phyloP scores from a whole-genome alignment of 2,329 filamentous ascomycete species.

The Colletotrichum australisinense region DNA sequence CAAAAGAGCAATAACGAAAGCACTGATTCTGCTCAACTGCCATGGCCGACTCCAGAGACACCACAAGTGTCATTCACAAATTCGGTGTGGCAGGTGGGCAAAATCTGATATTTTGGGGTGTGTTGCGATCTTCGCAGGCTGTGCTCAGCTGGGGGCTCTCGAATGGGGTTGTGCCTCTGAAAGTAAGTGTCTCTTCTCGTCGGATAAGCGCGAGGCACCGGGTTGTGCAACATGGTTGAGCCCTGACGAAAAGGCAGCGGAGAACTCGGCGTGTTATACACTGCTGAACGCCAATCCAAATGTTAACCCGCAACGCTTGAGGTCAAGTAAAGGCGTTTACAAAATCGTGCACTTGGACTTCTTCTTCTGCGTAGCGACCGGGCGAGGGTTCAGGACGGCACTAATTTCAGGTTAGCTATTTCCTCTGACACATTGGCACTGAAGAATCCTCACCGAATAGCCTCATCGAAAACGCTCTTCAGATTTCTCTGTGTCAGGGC shows the following conservation, averaged over 20 bases:
- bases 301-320: slow-evolving; percentile 24
- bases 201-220: slow-evolving; percentile 16
- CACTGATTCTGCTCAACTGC: not conserved
- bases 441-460: slow-evolving; percentile 80
- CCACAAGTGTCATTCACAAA: not conserved
- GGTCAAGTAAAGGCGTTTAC: slow-evolving; percentile 52
- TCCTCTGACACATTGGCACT: slow-evolving; percentile 41
- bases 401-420: slow-evolving; percentile 52
- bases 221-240: slow-evolving; percentile 25
- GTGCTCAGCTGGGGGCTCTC: slow-evolving; percentile 8
- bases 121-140: slow-evolving; percentile 18
- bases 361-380: slow-evolving; percentile 68
- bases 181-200: slow-evolving; percentile 11
- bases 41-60: not conserved
- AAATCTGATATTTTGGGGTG: slow-evolving; percentile 5
- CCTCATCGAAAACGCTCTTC: slow-evolving; percentile 99
- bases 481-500: slow-evolving; percentile 95
- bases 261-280: slow-evolving; percentile 22
- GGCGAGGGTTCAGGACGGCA: slow-evolving; percentile 77
- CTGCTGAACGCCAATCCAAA: slow-evolving; percentile 25
- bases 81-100: not conserved
- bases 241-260: slow-evolving; percentile 14
- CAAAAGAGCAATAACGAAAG: slow-evolving; percentile 10
- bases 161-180: slow-evolving; percentile 10
- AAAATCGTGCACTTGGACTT: slow-evolving; percentile 77